Evolutionary conservation across 2,329 filamentous ascomycete genomes (phyloP).

Genomic region (Phoma herbarum): DNA sequence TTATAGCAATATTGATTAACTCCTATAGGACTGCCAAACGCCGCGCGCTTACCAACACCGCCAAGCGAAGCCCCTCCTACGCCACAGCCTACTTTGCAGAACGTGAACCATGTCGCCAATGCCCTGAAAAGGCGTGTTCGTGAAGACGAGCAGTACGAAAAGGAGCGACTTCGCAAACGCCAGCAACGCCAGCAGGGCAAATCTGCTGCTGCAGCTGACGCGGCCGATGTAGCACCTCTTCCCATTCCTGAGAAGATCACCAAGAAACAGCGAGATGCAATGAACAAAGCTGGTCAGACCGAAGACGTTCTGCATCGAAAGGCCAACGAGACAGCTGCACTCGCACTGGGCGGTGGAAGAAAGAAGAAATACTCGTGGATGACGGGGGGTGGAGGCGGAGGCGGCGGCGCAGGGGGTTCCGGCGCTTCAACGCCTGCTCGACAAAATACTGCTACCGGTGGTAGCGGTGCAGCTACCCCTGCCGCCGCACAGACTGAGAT

Average conservation of each 20-base stretch:
- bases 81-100: constrained; percentile 58
- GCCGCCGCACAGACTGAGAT: constrained; percentile 35
- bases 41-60: constrained; percentile 56
- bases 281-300: constrained; percentile 75
- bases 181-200: constrained; percentile 50
- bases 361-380: constrained; percentile 80
- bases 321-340: constrained; percentile 84
- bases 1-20: constrained; percentile 17
- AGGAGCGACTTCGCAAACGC: constrained; percentile 63
- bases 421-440: constrained; percentile 46
- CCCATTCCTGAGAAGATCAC: constrained; percentile 63
- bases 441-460: constrained; percentile 35
- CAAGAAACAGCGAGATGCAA: constrained; percentile 87
- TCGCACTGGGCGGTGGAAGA: constrained; percentile 72
- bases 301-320: constrained; percentile 82
- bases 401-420: constrained; percentile 44
- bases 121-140: constrained; percentile 43
- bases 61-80: constrained; percentile 59
- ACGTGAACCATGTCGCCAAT: constrained; percentile 69
- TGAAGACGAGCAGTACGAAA: constrained; percentile 75
- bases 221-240: constrained; percentile 35
- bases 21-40: constrained; percentile 43
- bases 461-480: constrained; percentile 40
- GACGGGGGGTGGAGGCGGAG: constrained; percentile 58
- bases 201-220: constrained; percentile 39